phyloP scores from a whole-genome alignment of 2,329 filamentous ascomycete species.

The Calonectria montana region DNA sequence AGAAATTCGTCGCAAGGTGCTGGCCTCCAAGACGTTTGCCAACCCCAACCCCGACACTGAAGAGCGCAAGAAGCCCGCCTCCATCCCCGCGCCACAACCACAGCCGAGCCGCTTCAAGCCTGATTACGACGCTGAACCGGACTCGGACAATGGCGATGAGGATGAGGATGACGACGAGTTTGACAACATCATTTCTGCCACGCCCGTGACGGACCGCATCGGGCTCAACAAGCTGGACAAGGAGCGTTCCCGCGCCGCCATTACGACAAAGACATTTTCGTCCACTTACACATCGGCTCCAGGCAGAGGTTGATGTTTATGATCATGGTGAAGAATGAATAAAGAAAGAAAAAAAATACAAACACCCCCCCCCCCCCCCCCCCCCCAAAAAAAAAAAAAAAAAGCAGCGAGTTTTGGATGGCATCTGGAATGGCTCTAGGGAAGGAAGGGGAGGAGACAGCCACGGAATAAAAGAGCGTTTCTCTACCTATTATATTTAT shows the following conservation, averaged over 20 bases:
- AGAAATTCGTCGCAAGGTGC: constrained; percentile 88
- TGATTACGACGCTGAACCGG: constrained; percentile 76
- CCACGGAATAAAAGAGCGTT: not conserved
- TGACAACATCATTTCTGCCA: constrained; percentile 92
- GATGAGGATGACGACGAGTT: constrained; percentile 81
- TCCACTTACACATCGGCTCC: constrained; percentile 62
- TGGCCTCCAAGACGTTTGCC: constrained; percentile 89
- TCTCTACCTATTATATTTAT: not conserved
- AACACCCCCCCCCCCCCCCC: too few species aligned
- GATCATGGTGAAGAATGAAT: not conserved
- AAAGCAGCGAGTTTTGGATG: not conserved
- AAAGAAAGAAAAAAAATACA: not conserved
- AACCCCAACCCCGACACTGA: constrained; percentile 58
- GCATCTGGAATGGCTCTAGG: not conserved
- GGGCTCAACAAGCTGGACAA: constrained; percentile 71
- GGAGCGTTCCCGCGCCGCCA: constrained; percentile 60
- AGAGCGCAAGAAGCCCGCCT: constrained; percentile 68
- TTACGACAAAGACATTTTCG: constrained; percentile 64
- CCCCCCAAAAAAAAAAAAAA: not conserved
- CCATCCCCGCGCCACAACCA: constrained; percentile 71
- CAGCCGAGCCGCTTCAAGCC: constrained; percentile 60
- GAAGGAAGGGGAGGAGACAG: not conserved
- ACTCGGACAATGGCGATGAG: constrained; percentile 72
- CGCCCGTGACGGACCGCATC: constrained; percentile 86
- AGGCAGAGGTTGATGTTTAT: constrained; percentile 53